A percentile compares a stretch with the other conserved stretches of the same genome.
Evolutionary conservation across 2,329 filamentous ascomycete species (phyloP).

Genomic region (Pseudogymnoascus sp.): DNA sequence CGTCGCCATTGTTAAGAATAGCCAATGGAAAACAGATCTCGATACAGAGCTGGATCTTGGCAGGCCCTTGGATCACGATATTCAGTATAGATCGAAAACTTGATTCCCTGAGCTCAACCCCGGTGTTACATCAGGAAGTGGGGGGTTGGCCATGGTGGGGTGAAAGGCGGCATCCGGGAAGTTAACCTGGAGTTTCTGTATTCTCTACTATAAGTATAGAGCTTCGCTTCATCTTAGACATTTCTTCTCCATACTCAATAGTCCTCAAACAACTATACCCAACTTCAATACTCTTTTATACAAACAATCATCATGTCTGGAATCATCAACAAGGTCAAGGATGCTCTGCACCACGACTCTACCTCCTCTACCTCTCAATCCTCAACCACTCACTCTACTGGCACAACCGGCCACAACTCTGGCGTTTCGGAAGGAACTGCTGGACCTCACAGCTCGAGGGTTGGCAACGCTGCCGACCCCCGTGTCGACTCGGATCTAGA

Average conservation of each 20-base stretch:
- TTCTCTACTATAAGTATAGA: background rate
- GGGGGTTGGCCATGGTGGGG: background rate
- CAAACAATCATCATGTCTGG: constrained; percentile 33
- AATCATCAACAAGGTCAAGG: constrained; percentile 40
- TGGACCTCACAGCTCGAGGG: constrained; percentile 30
- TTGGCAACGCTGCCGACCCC: constrained; percentile 32
- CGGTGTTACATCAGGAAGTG: constrained; percentile 1
- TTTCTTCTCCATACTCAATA: constrained; percentile 1
- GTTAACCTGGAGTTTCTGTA: background rate
- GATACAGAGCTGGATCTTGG: background rate
- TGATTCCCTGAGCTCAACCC: background rate
- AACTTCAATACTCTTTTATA: constrained; percentile 5
- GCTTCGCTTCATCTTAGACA: background rate
- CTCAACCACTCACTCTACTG: constrained; percentile 9
- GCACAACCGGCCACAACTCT: constrained; percentile 22
- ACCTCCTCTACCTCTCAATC: constrained; percentile 14
- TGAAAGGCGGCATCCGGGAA: background rate
- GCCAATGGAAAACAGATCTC: background rate
- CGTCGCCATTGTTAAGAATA: background rate
- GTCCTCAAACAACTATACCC: constrained; percentile 5
- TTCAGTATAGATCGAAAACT: background rate
- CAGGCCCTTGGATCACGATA: background rate
- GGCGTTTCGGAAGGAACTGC: constrained; percentile 18
- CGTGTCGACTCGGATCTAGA: constrained; percentile 23
- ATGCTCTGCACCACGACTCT: constrained; percentile 30